Percentiles rank a stretch among this genome's conserved stretches.
These are phyloP conservation scores for Parastagonospora avenae DNA, from an alignment of 2,329 filamentous ascomycete genomes.

Conservation along the genomic window DNA sequence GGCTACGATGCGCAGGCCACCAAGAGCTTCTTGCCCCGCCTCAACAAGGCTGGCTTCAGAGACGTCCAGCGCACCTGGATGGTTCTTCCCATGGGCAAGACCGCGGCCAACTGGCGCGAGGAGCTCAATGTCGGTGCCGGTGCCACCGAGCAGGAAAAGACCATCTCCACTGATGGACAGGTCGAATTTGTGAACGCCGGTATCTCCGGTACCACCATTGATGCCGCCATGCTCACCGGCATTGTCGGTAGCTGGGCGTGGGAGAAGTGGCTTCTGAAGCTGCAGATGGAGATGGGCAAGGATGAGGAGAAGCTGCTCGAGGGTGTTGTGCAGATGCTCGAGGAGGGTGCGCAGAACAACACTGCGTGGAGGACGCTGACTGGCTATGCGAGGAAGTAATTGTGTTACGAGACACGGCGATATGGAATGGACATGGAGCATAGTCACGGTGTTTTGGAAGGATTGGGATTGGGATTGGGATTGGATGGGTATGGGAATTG, in stretches of 20 bases:
- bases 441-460: not conserved
- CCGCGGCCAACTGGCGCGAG: constrained; percentile 46
- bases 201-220: constrained; percentile 59
- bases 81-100: constrained; percentile 78
- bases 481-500: constrained; percentile 5
- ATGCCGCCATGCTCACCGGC: constrained; percentile 76
- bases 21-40: constrained; percentile 76
- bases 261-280: constrained; percentile 93
- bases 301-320: constrained; percentile 59
- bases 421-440: constrained; percentile 1
- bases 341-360: constrained; percentile 63
- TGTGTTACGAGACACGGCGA: constrained; percentile 10
- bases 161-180: constrained; percentile 43
- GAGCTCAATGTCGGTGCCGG: constrained; percentile 43
- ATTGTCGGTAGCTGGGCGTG: constrained; percentile 87
- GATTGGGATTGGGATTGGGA: not conserved
- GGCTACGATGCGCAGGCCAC: constrained; percentile 89
- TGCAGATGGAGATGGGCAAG: constrained; percentile 84
- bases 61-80: constrained; percentile 85
- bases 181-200: constrained; percentile 34
- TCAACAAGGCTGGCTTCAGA: constrained; percentile 77
- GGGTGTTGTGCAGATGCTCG: constrained; percentile 62
- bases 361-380: constrained; percentile 65
- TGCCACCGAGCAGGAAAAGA: constrained; percentile 37
- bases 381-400: constrained; percentile 53